Evolutionary conservation across 805 yeast species (phyloP).

Genomic region (Kazachstania bromeliacearum): DNA sequence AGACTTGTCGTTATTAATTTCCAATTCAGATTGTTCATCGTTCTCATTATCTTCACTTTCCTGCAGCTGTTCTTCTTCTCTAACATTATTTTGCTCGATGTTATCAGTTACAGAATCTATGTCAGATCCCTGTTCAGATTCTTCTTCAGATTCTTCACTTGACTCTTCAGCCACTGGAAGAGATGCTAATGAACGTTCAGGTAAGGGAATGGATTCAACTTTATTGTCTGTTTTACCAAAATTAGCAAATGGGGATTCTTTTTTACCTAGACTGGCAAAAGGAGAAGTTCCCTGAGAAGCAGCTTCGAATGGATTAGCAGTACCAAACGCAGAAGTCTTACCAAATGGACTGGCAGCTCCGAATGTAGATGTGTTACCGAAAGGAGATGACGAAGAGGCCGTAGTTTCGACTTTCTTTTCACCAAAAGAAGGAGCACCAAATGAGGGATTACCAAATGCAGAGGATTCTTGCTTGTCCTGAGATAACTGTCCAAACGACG

Average conservation of each 20-base stretch:
- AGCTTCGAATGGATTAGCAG: constrained; percentile 5
- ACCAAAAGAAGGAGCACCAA: not conserved
- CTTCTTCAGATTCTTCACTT: not conserved
- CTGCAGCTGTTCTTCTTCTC: constrained; percentile 1
- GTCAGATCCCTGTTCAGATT: not conserved
- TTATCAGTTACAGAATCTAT: not conserved
- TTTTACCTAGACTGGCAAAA: constrained; percentile 7
- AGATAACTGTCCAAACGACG: constrained; percentile 1
- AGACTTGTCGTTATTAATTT: no score
- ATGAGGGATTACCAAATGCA: not conserved
- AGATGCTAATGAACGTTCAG: no score
- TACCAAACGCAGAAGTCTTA: not conserved
- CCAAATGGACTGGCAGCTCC: not conserved
- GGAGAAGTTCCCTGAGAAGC: constrained; percentile 16
- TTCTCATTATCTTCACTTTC: constrained; percentile 4
- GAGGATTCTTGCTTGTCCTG: not conserved
- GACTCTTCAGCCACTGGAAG: not conserved
- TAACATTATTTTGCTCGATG: not conserved
- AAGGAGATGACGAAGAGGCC: not conserved
- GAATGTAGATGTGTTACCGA: constrained; percentile 1
- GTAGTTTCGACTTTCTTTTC: not conserved
- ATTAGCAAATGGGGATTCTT: constrained; percentile 10
- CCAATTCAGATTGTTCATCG: constrained; percentile 1
- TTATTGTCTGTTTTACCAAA: not conserved
- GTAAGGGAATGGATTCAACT: no score